Evolutionary conservation across 2,329 filamentous ascomycete species (phyloP).

Genomic region (Fusarium mexicanum): DNA sequence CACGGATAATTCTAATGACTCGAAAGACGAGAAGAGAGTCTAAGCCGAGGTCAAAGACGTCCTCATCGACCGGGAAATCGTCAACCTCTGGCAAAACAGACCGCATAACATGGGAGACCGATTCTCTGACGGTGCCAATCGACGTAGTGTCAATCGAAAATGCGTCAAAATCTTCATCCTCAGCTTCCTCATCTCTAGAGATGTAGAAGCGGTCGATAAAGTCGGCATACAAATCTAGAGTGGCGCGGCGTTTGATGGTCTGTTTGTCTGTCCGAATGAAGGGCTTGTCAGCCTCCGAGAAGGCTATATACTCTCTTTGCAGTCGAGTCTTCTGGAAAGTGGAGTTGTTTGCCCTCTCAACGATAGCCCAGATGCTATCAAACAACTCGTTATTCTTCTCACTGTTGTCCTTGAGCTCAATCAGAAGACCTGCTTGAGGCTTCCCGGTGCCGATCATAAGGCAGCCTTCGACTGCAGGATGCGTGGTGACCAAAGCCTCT

Average conservation of each 20-base stretch:
- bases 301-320: background rate
- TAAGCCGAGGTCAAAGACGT: background rate
- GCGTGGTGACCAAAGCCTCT: constrained; percentile 41
- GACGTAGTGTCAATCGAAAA: background rate
- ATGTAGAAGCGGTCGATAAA: constrained; percentile 2
- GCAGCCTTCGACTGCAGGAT: constrained; percentile 38
- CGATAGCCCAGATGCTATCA: background rate
- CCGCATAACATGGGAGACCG: background rate
- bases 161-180: background rate
- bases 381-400: background rate
- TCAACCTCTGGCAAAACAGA: background rate
- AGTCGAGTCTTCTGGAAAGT: constrained; percentile 3
- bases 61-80: background rate
- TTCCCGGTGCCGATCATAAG: background rate
- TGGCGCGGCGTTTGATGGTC: constrained; percentile 4
- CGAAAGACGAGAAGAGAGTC: constrained; percentile 4
- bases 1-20: constrained; percentile 1
- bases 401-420: background rate
- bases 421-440: background rate
- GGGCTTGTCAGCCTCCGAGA: background rate
- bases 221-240: background rate
- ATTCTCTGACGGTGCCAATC: background rate
- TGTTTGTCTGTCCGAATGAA: constrained; percentile 7
- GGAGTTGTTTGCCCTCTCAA: background rate
- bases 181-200: background rate